Evolutionary conservation across 2,329 filamentous ascomycete species (phyloP).

Genomic region (Claviceps sp.): DNA sequence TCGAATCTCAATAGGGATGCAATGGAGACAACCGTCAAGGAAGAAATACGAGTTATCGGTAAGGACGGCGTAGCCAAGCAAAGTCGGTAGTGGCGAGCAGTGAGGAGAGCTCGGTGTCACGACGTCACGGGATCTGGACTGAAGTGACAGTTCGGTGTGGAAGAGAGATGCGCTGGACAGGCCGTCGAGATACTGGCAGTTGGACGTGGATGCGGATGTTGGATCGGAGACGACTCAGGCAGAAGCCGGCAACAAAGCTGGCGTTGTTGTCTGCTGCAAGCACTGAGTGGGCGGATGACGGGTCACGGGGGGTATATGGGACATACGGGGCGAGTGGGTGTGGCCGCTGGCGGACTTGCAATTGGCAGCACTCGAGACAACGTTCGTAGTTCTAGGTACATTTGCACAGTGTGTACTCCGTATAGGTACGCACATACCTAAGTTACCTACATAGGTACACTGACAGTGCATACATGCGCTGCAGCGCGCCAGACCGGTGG

Average conservation of each 20-base stretch:
- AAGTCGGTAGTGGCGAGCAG: not conserved
- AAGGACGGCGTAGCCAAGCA: not conserved
- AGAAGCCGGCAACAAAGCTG: not conserved
- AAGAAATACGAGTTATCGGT: not conserved
- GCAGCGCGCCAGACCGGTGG: too few species aligned
- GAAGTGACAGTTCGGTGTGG: not conserved
- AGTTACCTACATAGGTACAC: too few species aligned
- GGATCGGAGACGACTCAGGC: not conserved
- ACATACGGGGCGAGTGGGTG: too few species aligned
- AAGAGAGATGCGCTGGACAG: not conserved
- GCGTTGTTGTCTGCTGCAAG: not conserved
- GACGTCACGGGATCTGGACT: not conserved
- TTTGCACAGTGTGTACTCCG: too few species aligned
- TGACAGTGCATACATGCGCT: too few species aligned
- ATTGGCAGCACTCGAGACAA: too few species aligned
- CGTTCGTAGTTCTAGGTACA: too few species aligned
- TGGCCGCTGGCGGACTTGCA: too few species aligned
- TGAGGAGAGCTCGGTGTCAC: not conserved
- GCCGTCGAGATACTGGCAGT: not conserved
- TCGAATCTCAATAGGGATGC: not conserved
- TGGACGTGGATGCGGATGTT: not conserved
- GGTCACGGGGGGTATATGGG: not conserved
- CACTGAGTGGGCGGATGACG: not conserved
- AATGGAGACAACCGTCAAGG: not conserved
- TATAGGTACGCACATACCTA: too few species aligned